Evolutionary conservation across 257 asterid genomes (phyloP), one percentile per base, ranked within the genome.

Genomic region (Anisodus tanguticus): DNA sequence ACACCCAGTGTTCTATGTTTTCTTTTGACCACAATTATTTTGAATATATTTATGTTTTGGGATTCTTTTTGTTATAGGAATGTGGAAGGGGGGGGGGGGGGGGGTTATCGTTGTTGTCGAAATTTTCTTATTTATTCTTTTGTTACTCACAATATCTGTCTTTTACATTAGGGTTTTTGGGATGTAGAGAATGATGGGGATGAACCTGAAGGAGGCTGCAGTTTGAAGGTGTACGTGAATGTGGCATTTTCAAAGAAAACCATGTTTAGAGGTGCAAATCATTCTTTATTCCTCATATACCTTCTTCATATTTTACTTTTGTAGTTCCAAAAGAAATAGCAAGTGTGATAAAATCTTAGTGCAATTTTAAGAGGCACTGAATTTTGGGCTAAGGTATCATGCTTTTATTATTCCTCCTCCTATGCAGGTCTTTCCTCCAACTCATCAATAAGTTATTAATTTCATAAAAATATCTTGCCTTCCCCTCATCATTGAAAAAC

Each of bases 161-260:
- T 84, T 71, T 57, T 83, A 45, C 51, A 78, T 81, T 89, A 97
- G 98, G 98, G 93, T 47, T 91, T 92, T 78, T 97, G 99, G 99
- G 97, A 95, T 88, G 91, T 93, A 19, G 88, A 89, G 86, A 87
- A 86, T 86, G 93, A 86, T 80, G 91, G 80, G 72, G 85, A 84
- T 88, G 93, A 81, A 85, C 89, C 91, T 49, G 85, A 79, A 37
- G 88, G 83, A 80, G 91, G 95, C 82, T 97, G 98, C 89, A 76
- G 82, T 78, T 83, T 97, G 91, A 92, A 91, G 90, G 93, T 93
- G 79, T 97, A 93, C 85, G 84, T 87, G 87, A 88, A 92, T 81
- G 96, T 97, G 79, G 92, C 94, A 66, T 97, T 97, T 87, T 91
- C 98, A 85, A 97, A 92, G 95, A 92, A 86, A 90, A 97, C 99